phyloP scores from a whole-genome alignment of 108 stramenopile species.

The Discostella pseudostelligera region DNA sequence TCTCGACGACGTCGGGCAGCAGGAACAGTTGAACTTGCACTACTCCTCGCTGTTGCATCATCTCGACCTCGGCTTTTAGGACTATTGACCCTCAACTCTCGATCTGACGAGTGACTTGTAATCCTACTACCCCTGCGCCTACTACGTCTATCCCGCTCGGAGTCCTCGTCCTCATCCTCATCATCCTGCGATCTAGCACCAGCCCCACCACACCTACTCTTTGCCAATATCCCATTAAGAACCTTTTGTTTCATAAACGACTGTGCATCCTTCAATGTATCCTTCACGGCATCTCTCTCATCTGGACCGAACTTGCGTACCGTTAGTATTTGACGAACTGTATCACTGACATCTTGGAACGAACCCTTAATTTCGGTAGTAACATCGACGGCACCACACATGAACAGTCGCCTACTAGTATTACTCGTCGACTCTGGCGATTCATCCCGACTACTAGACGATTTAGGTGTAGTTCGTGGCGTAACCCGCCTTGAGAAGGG shows the following conservation, averaged over 20 bases:
- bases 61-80: too few species aligned
- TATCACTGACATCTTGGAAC: conserved; percentile 6
- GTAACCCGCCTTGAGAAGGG: too few species aligned
- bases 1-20: background rate
- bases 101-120: too few species aligned
- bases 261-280: conserved; percentile 10
- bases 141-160: background rate
- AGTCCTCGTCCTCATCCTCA: background rate
- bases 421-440: background rate
- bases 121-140: background rate
- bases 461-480: background rate
- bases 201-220: background rate
- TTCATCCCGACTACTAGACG: background rate
- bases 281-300: conserved; percentile 19
- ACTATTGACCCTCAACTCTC: too few species aligned
- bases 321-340: conserved; percentile 10
- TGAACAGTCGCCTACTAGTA: background rate
- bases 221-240: background rate
- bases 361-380: conserved; percentile 13
- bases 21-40: background rate
- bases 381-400: conserved; percentile 16
- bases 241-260: conserved; percentile 1
- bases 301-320: conserved; percentile 13
- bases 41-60: too few species aligned
- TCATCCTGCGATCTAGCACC: background rate